These are phyloP conservation scores for Hanseniaspora nectarophila DNA, from an alignment of 805 yeast species.

Conservation along the genomic window DNA sequence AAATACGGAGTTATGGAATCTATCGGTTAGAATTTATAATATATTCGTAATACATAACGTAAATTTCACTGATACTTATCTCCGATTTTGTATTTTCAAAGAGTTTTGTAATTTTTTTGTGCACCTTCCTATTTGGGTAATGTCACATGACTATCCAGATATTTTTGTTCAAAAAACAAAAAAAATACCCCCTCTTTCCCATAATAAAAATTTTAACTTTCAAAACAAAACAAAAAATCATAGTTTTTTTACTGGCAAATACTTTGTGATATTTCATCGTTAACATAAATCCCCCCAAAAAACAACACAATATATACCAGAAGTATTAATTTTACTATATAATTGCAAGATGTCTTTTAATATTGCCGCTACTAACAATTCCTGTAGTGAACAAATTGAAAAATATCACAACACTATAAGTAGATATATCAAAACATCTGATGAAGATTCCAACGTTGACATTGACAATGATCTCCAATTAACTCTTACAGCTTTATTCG, in stretches of 20 bases:
- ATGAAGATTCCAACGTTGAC: background rate
- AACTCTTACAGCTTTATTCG: slow-evolving; percentile 11
- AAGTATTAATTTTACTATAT: background rate
- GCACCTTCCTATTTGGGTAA: background rate
- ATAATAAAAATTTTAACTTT: background rate
- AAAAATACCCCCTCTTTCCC: background rate
- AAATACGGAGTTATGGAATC: no score
- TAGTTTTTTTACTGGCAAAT: no score
- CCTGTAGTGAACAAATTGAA: slow-evolving; percentile 10
- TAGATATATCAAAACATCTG: background rate
- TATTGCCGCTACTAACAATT: slow-evolving; percentile 10
- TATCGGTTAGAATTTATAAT: no score
- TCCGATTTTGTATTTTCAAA: no score
- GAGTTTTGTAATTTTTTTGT: no score
- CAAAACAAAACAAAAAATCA: background rate
- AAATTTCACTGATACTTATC: no score
- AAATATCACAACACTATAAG: slow-evolving; percentile 2
- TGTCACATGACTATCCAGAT: background rate
- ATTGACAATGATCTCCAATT: slow-evolving; percentile 2
- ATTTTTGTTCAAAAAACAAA: no score
- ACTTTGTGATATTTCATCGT: no score
- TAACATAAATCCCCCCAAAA: no score
- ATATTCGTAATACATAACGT: no score
- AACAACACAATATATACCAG: no score
- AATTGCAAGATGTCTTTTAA: slow-evolving; percentile 17